phyloP scores from a whole-genome alignment of 169 alveolate species.

The Perkinsus chesapeaki region DNA sequence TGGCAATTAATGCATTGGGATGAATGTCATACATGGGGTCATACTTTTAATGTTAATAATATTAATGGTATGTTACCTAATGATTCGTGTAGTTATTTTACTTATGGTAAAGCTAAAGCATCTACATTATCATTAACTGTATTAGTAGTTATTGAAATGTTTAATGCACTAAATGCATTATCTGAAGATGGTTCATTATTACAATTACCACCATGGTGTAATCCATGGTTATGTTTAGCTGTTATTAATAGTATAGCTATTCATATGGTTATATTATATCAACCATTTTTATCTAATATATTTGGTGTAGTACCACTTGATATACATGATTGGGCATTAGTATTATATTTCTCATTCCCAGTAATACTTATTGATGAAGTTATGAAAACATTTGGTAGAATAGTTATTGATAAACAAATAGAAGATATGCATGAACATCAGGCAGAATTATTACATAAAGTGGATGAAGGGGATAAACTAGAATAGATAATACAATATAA shows the following conservation, averaged over 20 bases:
- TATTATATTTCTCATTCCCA: slow-evolving; percentile 91
- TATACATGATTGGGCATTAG: slow-evolving; percentile 86
- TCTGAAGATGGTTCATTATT: slow-evolving; percentile 92
- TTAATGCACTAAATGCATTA: slow-evolving; percentile 96
- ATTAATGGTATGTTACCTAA: slow-evolving; percentile 11
- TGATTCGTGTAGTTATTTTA: slow-evolving; percentile 91
- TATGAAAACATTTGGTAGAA: slow-evolving; percentile 78
- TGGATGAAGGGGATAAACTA: too few relatives aligned
- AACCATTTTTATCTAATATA: slow-evolving; percentile 80
- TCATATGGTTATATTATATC: slow-evolving; percentile 86
- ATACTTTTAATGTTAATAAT: slow-evolving; percentile 26
- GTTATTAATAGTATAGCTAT: slow-evolving; percentile 70
- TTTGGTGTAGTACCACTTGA: slow-evolving; percentile 86
- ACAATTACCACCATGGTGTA: slow-evolving; percentile 92
- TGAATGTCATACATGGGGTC: slow-evolving; percentile 66
- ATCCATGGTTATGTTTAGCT: slow-evolving; percentile 88
- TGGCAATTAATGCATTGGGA: slow-evolving; percentile 81
- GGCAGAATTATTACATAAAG: neutral
- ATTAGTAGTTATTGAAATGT: slow-evolving; percentile 94
- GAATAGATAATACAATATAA: too few relatives aligned
- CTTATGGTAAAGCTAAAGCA: slow-evolving; percentile 93
- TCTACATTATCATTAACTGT: slow-evolving; percentile 90
- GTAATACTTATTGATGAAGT: slow-evolving; percentile 93
- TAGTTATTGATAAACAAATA: neutral
- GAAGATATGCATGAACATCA: neutral